Percentiles rank a stretch among this genome's conserved stretches.
phyloP scores from a whole-genome alignment of 805 yeast species.

The Saturnispora sanitii region DNA sequence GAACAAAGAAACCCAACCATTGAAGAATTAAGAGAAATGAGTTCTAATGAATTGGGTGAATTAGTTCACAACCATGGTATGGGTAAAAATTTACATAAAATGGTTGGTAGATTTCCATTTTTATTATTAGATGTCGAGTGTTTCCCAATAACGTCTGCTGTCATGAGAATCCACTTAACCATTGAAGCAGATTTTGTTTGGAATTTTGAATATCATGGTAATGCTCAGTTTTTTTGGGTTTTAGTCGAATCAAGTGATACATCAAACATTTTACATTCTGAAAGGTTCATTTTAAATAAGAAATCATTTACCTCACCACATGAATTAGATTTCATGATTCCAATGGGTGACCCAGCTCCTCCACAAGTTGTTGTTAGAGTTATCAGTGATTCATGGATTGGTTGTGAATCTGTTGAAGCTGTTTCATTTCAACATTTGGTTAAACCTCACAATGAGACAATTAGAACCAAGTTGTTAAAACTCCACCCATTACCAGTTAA shows the following conservation, averaged over 20 bases:
- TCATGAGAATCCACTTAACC: constrained; percentile 66
- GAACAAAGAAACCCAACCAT: constrained; percentile 57
- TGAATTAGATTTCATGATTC: constrained; percentile 86
- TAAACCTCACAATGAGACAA: constrained; percentile 77
- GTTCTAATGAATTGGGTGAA: constrained; percentile 73
- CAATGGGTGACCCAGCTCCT: constrained; percentile 81
- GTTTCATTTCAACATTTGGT: constrained; percentile 86
- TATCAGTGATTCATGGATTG: constrained; percentile 82
- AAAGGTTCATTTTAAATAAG: constrained; percentile 60
- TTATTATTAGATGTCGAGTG: constrained; percentile 70
- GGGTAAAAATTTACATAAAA: constrained; percentile 53
- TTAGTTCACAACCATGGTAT: constrained; percentile 71
- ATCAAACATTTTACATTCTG: constrained; percentile 68
- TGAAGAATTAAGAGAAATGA: constrained; percentile 65
- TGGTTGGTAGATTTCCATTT: constrained; percentile 66
- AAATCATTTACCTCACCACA: constrained; percentile 46
- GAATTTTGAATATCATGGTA: constrained; percentile 77
- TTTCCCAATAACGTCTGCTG: constrained; percentile 80
- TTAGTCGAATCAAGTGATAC: constrained; percentile 80
- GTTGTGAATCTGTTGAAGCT: constrained; percentile 64
- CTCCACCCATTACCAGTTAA: constrained; percentile 79
- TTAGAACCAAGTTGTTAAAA: constrained; percentile 69
- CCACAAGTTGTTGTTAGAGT: constrained; percentile 75
- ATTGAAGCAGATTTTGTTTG: constrained; percentile 74
- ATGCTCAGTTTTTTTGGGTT: constrained; percentile 83